Conservation (phyloP, 2,329 filamentous ascomycete genomes). For the Passalora sequoiae region DNA sequence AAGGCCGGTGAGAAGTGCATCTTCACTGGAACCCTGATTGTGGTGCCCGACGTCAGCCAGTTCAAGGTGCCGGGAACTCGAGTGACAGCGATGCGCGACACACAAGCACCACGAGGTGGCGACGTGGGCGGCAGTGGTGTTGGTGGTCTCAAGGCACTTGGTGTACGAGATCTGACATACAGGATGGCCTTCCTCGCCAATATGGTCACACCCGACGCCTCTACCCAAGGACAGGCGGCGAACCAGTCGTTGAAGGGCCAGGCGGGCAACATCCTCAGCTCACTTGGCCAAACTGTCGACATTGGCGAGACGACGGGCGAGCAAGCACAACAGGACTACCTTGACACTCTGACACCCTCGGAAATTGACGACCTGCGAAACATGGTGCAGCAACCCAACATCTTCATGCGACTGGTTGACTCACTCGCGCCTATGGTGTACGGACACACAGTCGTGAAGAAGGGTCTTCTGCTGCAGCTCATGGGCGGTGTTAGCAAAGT, state of each 20-base stretch:
- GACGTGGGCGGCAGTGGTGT: slow-evolving; percentile 83
- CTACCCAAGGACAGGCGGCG: slow-evolving; percentile 65
- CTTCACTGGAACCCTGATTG: slow-evolving; percentile 92
- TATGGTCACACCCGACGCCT: slow-evolving; percentile 88
- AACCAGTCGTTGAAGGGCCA: slow-evolving; percentile 66
- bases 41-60: slow-evolving; percentile 94
- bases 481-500: slow-evolving; percentile 93
- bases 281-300: slow-evolving; percentile 67
- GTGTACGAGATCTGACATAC: slow-evolving; percentile 92
- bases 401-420: slow-evolving; percentile 86
- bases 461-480: slow-evolving; percentile 86
- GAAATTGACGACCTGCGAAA: slow-evolving; percentile 88
- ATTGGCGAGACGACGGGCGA: slow-evolving; percentile 71
- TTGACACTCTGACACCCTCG: slow-evolving; percentile 74
- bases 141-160: slow-evolving; percentile 81
- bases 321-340: slow-evolving; percentile 78
- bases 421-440: slow-evolving; percentile 96
- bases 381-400: slow-evolving; percentile 94
- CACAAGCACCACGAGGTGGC: slow-evolving; percentile 60
- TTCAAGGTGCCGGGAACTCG: slow-evolving; percentile 81
- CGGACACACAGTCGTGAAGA: slow-evolving; percentile 95
- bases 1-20: slow-evolving; percentile 98
- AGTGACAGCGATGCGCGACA: slow-evolving; percentile 79
- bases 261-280: slow-evolving; percentile 76
- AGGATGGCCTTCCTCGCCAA: slow-evolving; percentile 93